Percentiles rank a stretch among this genome's conserved stretches.
Conservation (phyloP, 371 early-diverging fungal genomes). For the Chytridium lagenaria region DNA sequence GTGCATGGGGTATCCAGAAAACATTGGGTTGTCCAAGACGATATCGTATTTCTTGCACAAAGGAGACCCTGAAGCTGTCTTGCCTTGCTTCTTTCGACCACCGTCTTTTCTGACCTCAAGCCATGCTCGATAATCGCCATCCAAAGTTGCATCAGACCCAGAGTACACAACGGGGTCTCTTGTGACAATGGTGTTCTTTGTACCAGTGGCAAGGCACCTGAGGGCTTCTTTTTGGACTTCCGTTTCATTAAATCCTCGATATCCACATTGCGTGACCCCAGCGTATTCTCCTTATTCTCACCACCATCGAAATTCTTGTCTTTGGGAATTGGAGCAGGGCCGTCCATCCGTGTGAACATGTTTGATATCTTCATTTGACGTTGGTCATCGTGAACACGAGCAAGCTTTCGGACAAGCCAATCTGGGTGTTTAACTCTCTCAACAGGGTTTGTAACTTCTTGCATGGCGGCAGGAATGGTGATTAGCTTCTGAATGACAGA, state of each 20-base stretch:
- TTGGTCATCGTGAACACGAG: constrained; percentile 71
- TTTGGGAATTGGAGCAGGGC: not conserved
- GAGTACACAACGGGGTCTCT: too few species aligned
- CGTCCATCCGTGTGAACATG: constrained; percentile 60
- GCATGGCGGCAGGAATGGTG: constrained; percentile 99
- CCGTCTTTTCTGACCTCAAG: constrained; percentile 43
- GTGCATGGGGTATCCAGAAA: constrained; percentile 72
- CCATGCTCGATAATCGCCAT: constrained; percentile 45
- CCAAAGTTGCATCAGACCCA: constrained; percentile 3
- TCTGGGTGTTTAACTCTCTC: constrained; percentile 93
- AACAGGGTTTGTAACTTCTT: constrained; percentile 93
- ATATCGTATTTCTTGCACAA: constrained; percentile 43
- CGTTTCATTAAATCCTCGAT: constrained; percentile 39
- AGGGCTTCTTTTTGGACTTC: too few species aligned
- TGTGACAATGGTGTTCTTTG: too few species aligned
- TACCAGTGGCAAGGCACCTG: too few species aligned
- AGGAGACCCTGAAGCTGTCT: constrained; percentile 45
- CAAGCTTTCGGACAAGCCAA: constrained; percentile 88
- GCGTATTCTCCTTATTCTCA: not conserved
- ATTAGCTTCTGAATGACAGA: constrained; percentile 97
- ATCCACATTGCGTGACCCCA: constrained; percentile 18
- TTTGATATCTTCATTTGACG: constrained; percentile 89
- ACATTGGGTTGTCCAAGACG: constrained; percentile 57
- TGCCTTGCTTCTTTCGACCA: constrained; percentile 37
- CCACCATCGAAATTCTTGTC: not conserved